These are phyloP conservation scores for Prunella vulgaris DNA, from an alignment of 257 asterid species.

Conservation along the genomic window DNA sequence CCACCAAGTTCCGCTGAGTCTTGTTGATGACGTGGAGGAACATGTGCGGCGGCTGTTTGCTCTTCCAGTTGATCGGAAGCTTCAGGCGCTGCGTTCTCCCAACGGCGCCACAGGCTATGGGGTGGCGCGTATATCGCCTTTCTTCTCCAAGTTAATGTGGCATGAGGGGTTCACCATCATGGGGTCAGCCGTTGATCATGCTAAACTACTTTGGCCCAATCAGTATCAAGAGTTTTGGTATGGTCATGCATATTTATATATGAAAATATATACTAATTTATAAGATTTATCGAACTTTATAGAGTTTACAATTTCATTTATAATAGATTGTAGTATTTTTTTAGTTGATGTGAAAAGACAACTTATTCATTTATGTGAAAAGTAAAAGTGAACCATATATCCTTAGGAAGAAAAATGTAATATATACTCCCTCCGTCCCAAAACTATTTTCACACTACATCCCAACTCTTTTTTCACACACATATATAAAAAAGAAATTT, in stretches of 20 bases:
- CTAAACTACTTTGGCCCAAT: slow-evolving; percentile 67
- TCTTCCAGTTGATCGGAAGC: slow-evolving; percentile 44
- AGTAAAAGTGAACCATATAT: too few species aligned
- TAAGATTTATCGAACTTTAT: too few species aligned
- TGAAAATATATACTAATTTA: too few species aligned
- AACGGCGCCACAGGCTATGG: slow-evolving; percentile 77
- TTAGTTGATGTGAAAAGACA: too few species aligned
- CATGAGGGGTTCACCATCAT: slow-evolving; percentile 85
- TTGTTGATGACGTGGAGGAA: slow-evolving; percentile 45
- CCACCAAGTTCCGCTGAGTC: slow-evolving; percentile 40
- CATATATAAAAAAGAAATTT: too few species aligned
- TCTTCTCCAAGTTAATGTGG: slow-evolving; percentile 67
- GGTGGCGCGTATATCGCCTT: slow-evolving; percentile 58
- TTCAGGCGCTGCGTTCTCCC: slow-evolving; percentile 43
- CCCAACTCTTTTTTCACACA: too few species aligned
- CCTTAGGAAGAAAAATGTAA: too few species aligned
- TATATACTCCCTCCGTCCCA: too few species aligned
- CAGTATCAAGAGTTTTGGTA: slow-evolving; percentile 54
- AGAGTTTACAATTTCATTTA: too few species aligned
- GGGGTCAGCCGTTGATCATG: slow-evolving; percentile 66
- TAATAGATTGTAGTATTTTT: too few species aligned
- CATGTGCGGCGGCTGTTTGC: slow-evolving; percentile 43
- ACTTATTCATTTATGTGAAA: too few species aligned
- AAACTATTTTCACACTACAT: too few species aligned
- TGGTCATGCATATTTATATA: slow-evolving; percentile 28